Conservation (phyloP, 1,284 basidiomycete genomes). For the Austropuccinia psidii region DNA sequence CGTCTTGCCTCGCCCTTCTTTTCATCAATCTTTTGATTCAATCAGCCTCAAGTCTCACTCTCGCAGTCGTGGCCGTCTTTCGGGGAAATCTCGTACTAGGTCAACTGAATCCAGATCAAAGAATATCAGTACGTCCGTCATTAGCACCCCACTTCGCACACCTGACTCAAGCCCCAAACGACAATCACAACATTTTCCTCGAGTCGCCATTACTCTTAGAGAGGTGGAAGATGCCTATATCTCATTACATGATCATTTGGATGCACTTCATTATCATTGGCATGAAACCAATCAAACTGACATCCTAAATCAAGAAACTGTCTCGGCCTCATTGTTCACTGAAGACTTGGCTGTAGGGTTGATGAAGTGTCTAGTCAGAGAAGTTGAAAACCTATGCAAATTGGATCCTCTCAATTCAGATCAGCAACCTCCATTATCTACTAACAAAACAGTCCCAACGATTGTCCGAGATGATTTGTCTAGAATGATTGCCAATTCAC, state of each 20-base stretch:
- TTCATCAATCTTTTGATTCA: neutral
- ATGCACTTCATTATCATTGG: constrained; percentile 1
- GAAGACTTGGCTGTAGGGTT: neutral
- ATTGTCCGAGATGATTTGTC: neutral
- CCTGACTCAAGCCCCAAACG: constrained; percentile 23
- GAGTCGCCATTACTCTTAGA: constrained; percentile 25
- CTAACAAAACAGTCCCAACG: too few relatives aligned
- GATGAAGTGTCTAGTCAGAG: constrained; percentile 27
- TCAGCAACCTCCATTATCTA: neutral
- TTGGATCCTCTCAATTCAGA: neutral
- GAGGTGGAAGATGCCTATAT: constrained; percentile 33
- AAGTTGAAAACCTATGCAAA: constrained; percentile 29
- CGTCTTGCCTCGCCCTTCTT: constrained; percentile 9
- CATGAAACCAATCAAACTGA: neutral
- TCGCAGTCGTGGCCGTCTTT: neutral
- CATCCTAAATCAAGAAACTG: neutral
- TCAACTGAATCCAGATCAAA: neutral
- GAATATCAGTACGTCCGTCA: neutral
- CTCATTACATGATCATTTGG: constrained; percentile 19
- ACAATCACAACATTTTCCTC: neutral
- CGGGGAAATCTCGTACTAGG: neutral
- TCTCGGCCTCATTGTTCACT: neutral
- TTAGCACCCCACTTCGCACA: constrained; percentile 1
- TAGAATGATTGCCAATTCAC: neutral
- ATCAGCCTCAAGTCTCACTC: neutral